These are phyloP conservation scores for Monilinia vaccinii-corymbosi DNA, from an alignment of 2,329 filamentous ascomycete genomes.

Conservation along the genomic window DNA sequence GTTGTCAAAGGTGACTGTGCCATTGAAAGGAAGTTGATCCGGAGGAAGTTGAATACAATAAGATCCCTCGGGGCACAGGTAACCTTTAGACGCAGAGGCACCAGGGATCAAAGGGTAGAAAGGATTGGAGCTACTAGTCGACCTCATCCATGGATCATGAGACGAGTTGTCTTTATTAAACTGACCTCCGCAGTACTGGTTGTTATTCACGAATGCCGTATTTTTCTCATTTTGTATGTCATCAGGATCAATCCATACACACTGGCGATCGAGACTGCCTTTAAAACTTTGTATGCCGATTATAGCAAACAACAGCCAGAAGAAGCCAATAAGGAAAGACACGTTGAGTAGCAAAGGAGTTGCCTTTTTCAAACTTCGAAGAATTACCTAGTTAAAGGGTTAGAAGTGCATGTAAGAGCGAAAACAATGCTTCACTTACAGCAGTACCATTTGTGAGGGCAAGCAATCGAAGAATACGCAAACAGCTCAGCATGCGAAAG, in stretches of 20 bases:
- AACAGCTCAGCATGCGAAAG: conserved; percentile 92
- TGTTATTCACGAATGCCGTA: conserved; percentile 50
- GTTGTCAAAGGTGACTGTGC: conserved; percentile 90
- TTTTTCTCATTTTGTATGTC: conserved; percentile 41
- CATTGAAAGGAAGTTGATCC: conserved; percentile 57
- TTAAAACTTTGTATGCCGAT: conserved; percentile 96
- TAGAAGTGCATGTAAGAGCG: neutral
- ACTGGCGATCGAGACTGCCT: conserved; percentile 66
- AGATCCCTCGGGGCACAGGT: conserved; percentile 75
- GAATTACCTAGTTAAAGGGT: conserved; percentile 56
- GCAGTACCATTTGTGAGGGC: conserved; percentile 89
- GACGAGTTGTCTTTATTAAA: conserved; percentile 50
- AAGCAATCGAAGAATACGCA: conserved; percentile 85
- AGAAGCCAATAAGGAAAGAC: conserved; percentile 89
- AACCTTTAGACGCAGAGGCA: conserved; percentile 62
- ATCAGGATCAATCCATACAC: conserved; percentile 63
- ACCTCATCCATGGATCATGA: conserved; percentile 58
- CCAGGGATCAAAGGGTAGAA: conserved; percentile 39
- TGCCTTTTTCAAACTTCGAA: conserved; percentile 91
- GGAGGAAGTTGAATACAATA: conserved; percentile 68
- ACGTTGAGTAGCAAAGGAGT: conserved; percentile 87
- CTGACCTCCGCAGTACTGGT: conserved; percentile 82
- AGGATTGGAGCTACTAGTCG: conserved; percentile 15
- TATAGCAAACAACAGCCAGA: conserved; percentile 96
- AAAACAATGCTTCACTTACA: conserved; percentile 40